phyloP scores from a whole-genome alignment of 75 land plant species.

The Larix kaempferi region DNA sequence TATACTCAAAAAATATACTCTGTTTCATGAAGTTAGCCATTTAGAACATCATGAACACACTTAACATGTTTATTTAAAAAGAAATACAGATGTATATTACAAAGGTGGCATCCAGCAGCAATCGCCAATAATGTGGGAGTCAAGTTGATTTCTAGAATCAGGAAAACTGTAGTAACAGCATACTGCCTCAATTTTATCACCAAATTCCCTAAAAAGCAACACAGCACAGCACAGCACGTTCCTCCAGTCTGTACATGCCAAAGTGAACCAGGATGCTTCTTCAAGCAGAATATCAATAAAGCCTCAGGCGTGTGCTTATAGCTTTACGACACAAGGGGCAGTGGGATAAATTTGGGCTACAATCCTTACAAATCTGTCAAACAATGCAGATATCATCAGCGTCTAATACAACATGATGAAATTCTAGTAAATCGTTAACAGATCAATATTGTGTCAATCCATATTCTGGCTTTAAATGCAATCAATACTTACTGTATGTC shows the following conservation, averaged over 20 bases:
- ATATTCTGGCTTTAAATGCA: neutral
- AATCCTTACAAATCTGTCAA: conserved; percentile 68
- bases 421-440: neutral
- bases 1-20: neutral
- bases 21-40: neutral
- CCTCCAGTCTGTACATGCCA: neutral
- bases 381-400: neutral
- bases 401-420: conserved; percentile 1
- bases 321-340: conserved; percentile 79
- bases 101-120: neutral
- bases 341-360: conserved; percentile 37
- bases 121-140: neutral
- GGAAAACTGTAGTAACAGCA: neutral
- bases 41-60: neutral
- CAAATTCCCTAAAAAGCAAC: neutral
- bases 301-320: conserved; percentile 64
- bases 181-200: neutral
- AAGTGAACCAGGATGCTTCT: neutral
- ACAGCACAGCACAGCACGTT: neutral
- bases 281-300: conserved; percentile 29
- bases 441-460: neutral
- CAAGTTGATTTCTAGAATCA: neutral
- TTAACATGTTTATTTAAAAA: neutral
- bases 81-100: neutral
- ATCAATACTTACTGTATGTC: conserved; percentile 62